Percentiles rank a stretch among this genome's conserved stretches.
Conservation (phyloP, 2,329 filamentous ascomycete species). For the Cytospora paraplurivora region DNA sequence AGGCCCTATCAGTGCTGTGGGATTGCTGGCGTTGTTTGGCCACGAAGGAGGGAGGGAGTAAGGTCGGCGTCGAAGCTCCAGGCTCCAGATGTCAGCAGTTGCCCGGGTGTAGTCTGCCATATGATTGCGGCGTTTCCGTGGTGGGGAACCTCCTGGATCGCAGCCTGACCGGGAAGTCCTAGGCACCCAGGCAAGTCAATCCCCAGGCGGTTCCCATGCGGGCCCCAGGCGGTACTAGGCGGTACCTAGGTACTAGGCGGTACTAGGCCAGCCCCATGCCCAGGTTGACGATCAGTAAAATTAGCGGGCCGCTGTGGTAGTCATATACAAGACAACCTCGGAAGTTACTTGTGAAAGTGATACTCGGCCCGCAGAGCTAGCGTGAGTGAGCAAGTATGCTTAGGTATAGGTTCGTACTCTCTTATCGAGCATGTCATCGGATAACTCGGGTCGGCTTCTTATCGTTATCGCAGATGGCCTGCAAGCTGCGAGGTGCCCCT, state of each 20-base stretch:
- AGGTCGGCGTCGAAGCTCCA: neutral
- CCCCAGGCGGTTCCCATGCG: too few species aligned
- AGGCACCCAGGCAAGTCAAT: neutral
- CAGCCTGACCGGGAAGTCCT: neutral
- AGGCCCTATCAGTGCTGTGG: neutral
- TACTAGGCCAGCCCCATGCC: too few species aligned
- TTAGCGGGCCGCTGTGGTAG: neutral
- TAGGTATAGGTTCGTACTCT: neutral
- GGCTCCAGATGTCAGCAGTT: neutral
- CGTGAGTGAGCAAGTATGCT: too few species aligned
- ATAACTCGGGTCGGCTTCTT: slow-evolving; percentile 1
- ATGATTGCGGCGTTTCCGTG: neutral
- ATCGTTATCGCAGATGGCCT: neutral
- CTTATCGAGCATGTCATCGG: neutral
- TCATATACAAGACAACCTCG: neutral
- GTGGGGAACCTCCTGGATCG: neutral
- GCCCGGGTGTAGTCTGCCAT: too few species aligned
- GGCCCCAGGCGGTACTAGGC: too few species aligned
- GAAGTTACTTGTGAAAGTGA: neutral
- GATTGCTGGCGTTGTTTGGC: neutral
- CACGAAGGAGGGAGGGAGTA: neutral
- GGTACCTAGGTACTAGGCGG: too few species aligned
- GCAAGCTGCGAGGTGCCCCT: neutral
- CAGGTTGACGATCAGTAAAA: neutral
- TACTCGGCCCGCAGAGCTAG: too few species aligned